These are phyloP conservation scores for Pseudozyma sp. DNA, from an alignment of 1,284 basidiomycete genomes.

Conservation along the genomic window DNA sequence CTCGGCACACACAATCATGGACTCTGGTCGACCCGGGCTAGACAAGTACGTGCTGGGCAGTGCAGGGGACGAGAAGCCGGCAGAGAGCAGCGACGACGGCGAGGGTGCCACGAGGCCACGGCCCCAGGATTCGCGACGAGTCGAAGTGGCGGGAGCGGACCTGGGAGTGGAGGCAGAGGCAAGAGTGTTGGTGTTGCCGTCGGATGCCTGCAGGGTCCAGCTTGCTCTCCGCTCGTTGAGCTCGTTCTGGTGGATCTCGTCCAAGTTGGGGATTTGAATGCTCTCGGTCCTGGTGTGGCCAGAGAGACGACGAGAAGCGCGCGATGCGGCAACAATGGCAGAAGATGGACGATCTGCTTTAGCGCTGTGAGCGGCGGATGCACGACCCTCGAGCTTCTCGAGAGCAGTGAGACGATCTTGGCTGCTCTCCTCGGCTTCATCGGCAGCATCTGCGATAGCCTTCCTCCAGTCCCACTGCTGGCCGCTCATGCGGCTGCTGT, in stretches of 20 bases:
- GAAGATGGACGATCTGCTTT: conserved; percentile 12
- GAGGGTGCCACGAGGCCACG: conserved; percentile 26
- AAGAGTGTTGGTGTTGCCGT: conserved; percentile 5
- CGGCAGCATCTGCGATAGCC: conserved; percentile 31
- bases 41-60: conserved; percentile 24
- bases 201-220: conserved; percentile 41
- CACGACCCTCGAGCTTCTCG: conserved; percentile 61
- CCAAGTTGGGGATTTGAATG: conserved; percentile 61
- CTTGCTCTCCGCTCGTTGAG: conserved; percentile 46
- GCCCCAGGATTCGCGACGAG: conserved; percentile 39
- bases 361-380: conserved; percentile 8
- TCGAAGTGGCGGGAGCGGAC: conserved; percentile 14
- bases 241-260: conserved; percentile 57
- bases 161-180: conserved; percentile 7
- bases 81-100: conserved; percentile 16
- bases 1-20: conserved; percentile 44
- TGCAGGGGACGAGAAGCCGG: conserved; percentile 32
- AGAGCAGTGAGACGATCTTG: conserved; percentile 58
- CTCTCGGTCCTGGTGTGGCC: conserved; percentile 51
- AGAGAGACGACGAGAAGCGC: conserved; percentile 42
- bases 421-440: conserved; percentile 28
- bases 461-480: conserved; percentile 50
- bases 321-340: conserved; percentile 4
- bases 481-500: conserved; percentile 18
- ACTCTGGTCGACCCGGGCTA: conserved; percentile 46